These are phyloP conservation scores for Cicer arietinum DNA, from an alignment of 306 rosid genomes.

Conservation along the genomic window DNA sequence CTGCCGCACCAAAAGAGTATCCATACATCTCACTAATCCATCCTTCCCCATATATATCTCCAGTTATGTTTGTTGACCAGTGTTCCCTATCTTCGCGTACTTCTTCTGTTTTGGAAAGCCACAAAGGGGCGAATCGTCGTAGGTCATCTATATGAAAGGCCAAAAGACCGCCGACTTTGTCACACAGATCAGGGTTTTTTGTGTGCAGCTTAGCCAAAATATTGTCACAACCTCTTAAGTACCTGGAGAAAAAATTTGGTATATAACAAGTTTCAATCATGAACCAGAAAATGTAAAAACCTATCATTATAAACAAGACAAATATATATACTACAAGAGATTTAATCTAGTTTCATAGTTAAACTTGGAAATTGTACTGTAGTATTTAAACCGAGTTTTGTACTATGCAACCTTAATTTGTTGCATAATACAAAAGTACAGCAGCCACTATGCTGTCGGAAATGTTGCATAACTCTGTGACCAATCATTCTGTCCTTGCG, in stretches of 20 bases:
- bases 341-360: conserved; percentile 37
- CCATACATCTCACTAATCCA: conserved; percentile 99
- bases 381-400: too few relatives aligned
- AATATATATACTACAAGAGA: conserved; percentile 20
- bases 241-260: conserved; percentile 57
- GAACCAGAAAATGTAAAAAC: conserved; percentile 25
- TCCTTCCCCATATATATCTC: conserved; percentile 87
- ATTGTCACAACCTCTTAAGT: conserved; percentile 90
- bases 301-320: not conserved
- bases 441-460: too few relatives aligned
- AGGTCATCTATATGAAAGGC: conserved; percentile 95
- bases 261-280: conserved; percentile 41
- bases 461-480: too few relatives aligned
- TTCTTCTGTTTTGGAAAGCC: conserved; percentile 99
- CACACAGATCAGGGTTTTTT: conserved; percentile 86
- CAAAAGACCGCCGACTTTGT: conserved; percentile 97
- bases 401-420: too few relatives aligned
- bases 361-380: too few relatives aligned
- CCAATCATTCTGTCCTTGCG: too few relatives aligned
- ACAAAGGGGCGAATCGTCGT: conserved; percentile 87
- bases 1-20: conserved; percentile 98
- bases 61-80: conserved; percentile 92
- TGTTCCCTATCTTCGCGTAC: conserved; percentile 92
- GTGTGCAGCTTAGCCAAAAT: conserved; percentile 88
- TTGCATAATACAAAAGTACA: too few relatives aligned